phyloP scores from a whole-genome alignment of 192 early-diverging fungal species.

The Chytriomyces confervae region DNA sequence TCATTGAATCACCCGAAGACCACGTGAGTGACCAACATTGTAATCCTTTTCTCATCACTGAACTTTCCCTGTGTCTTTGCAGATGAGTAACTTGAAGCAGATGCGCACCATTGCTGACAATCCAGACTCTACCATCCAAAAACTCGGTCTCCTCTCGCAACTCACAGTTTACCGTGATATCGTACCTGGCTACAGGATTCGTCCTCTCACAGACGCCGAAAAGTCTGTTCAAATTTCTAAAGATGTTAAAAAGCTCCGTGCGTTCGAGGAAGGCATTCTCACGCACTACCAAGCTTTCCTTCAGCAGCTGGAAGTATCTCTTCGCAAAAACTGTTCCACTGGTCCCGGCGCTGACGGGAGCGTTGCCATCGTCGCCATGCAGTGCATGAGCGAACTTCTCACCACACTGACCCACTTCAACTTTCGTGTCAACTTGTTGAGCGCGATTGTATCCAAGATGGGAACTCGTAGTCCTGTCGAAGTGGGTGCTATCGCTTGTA shows the following conservation, averaged over 20 bases:
- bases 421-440: slow-evolving; percentile 89
- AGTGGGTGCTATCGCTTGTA: slow-evolving; percentile 74
- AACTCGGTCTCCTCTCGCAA: slow-evolving; percentile 83
- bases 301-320: slow-evolving; percentile 66
- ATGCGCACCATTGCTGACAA: slow-evolving; percentile 72
- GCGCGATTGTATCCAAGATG: slow-evolving; percentile 79
- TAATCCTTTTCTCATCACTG: slow-evolving; percentile 5
- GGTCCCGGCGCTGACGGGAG: slow-evolving; percentile 16
- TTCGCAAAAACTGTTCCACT: slow-evolving; percentile 22
- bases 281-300: slow-evolving; percentile 85
- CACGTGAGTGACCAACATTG: slow-evolving; percentile 49
- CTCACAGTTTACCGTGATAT: slow-evolving; percentile 95
- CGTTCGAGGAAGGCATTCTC: slow-evolving; percentile 84
- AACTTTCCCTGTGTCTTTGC: not conserved
- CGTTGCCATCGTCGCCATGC: slow-evolving; percentile 66
- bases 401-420: slow-evolving; percentile 91
- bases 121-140: slow-evolving; percentile 67
- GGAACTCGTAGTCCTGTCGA: slow-evolving; percentile 63
- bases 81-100: slow-evolving; percentile 71
- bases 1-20: slow-evolving; percentile 85
- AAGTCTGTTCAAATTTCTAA: slow-evolving; percentile 76
- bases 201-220: slow-evolving; percentile 84
- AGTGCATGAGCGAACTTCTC: slow-evolving; percentile 84
- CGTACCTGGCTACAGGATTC: slow-evolving; percentile 92
- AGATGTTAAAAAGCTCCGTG: slow-evolving; percentile 86